Conservation (phyloP, 2,329 filamentous ascomycete species). For the Cercospora brassicicola region DNA sequence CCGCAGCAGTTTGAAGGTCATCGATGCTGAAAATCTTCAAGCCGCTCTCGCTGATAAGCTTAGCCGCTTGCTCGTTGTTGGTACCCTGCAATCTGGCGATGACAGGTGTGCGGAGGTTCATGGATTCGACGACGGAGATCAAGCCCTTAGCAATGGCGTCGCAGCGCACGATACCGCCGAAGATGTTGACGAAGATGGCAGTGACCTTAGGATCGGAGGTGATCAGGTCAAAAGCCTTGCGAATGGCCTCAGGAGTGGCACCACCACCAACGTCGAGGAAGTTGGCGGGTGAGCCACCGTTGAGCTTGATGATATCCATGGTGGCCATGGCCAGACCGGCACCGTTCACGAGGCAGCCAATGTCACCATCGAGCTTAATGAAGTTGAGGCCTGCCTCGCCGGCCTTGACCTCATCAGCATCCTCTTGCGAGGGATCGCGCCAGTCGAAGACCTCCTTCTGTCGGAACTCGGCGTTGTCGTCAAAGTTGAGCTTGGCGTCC, state of each 20-base stretch:
- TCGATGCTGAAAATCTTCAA: constrained; percentile 99
- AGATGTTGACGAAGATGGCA: constrained; percentile 99
- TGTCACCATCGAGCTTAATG: constrained; percentile 99
- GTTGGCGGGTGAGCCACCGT: constrained; percentile 93
- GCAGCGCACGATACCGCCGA: constrained; percentile 96
- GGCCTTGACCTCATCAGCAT: constrained; percentile 95
- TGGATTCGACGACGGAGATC: constrained; percentile 88
- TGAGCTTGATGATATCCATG: constrained; percentile 99
- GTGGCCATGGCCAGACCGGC: constrained; percentile 99
- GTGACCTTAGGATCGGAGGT: constrained; percentile 97
- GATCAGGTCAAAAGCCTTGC: constrained; percentile 97
- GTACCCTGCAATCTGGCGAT: constrained; percentile 97
- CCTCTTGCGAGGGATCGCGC: constrained; percentile 94
- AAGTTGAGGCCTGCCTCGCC: constrained; percentile 95
- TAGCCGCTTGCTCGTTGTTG: constrained; percentile 93
- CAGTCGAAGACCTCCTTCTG: constrained; percentile 94
- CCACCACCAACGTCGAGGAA: constrained; percentile 98
- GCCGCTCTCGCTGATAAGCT: constrained; percentile 91
- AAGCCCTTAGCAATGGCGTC: constrained; percentile 95
- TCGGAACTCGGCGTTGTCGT: constrained; percentile 98
- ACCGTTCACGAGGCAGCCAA: constrained; percentile 98
- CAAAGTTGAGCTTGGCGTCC: constrained; percentile 98
- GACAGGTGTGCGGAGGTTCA: constrained; percentile 95
- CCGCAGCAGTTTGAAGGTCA: constrained; percentile 92
- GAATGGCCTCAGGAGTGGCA: constrained; percentile 93